Evolutionary conservation across 2,329 filamentous ascomycete genomes (phyloP), one percentile per base, ranked within the genome.

Genomic region (Aspergillus sp.): DNA sequence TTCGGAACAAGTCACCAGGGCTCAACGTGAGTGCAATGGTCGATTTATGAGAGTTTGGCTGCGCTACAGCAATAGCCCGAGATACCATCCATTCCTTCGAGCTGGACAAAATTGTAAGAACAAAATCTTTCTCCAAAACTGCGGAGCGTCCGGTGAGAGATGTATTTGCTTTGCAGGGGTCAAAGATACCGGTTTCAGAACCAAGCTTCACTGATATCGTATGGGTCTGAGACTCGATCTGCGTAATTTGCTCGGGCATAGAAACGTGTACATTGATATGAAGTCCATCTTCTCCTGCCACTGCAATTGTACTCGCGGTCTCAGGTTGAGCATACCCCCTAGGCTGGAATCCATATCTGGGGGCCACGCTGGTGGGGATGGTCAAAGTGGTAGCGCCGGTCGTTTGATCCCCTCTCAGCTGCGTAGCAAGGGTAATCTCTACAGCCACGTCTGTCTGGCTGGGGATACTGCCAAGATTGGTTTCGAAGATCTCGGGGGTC

Each of bases 381-480:
- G 59, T 67, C 29, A 65, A 57, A 32, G 61, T 39, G 46, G 56
- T 29, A 7, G 57, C 63, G 18, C 57, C 53, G 2, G 56, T 65
- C 3, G 57, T 55, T n/a, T 53, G 26, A 51, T 63, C 57, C 4
- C 61, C 57, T 29, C 63, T 63, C 42, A 65, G 54, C 6, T 60
- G 55, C 18, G 51, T 53, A 36, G 60, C 56, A 14, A 62, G 55
- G 2, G 55, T 60, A 18, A 67, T 52, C 32, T 67, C 55, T 4
- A 67, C 42, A 6, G 57, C 14, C 12, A 65, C 61, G 2, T 51
- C 54, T 4, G 55, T 61, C 14, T 57, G 54, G 16, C 55, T 52
- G 3, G 63, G 63, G 1, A 67, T 55, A 52, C 65, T 67, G 11
- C 65, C 63, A 7, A 67, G 42, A 16, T 61, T 59, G 2, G 61